These are phyloP conservation scores for Thalassiosira sp. DNA, from an alignment of 352 stramenopile species.

Conservation along the genomic window DNA sequence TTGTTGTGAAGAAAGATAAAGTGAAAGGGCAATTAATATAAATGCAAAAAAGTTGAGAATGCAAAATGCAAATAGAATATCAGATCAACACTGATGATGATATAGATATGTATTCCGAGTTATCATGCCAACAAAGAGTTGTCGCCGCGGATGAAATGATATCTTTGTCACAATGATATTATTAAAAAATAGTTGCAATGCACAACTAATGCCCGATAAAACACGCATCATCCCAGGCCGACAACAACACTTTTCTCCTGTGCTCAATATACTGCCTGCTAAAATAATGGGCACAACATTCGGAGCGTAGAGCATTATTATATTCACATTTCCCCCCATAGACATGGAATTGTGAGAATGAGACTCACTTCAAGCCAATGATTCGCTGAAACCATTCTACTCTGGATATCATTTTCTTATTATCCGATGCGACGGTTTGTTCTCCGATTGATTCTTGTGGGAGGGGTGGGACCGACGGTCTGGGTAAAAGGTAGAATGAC, in stretches of 20 bases:
- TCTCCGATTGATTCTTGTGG: too few species aligned
- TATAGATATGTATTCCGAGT: too few species aligned
- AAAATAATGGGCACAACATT: background rate
- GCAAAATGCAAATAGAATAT: background rate
- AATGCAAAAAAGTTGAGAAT: background rate
- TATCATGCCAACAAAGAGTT: too few species aligned
- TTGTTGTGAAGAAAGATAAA: background rate
- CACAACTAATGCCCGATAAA: background rate
- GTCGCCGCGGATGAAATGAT: too few species aligned
- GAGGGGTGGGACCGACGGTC: too few species aligned
- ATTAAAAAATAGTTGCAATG: too few species aligned
- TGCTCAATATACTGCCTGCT: background rate
- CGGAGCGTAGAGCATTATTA: too few species aligned
- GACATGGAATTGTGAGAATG: background rate
- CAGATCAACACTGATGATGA: too few species aligned
- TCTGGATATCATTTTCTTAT: slow-evolving; percentile 23
- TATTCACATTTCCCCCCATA: too few species aligned
- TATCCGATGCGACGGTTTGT: too few species aligned
- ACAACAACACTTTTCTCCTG: background rate
- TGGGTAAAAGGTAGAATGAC: too few species aligned
- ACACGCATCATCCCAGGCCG: background rate
- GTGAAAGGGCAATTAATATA: background rate
- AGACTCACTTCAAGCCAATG: slow-evolving; percentile 9
- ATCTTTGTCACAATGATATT: too few species aligned
- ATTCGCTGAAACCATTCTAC: slow-evolving; percentile 10